Base-by-base conservation (phyloP, 2,329 filamentous ascomycete genomes). In the Cladobotryum mycophilum region DNA sequence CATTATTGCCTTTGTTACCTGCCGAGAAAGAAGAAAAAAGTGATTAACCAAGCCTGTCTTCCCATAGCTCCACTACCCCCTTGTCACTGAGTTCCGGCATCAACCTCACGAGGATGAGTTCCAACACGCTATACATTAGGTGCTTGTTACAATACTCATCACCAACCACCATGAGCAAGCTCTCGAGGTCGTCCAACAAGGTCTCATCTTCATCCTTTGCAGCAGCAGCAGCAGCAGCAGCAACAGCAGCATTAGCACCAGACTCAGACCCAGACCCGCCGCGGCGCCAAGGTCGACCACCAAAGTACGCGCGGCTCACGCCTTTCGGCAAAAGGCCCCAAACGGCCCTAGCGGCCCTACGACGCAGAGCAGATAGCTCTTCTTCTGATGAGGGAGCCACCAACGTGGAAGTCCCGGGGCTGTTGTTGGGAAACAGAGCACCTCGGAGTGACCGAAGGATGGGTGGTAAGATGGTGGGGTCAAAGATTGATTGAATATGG, bases 131-230 rank as follows among this genome's bases (percentile, higher is more conserved):
- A 63, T 95, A 96, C 59, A 96, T 73, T 33, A 97, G 73, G 70
- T 96, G 90, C 71, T 91, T 95, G 70, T 99, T 99, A 70, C 90
- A 86, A 70, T 96, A 96, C 47, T 79, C 75, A 68, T 96, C 90
- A 14, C 80, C 81, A 58, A 96, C 85, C 36, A 91, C 74, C 60
- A 86, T 82, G 43, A 97, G 74, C 42, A 90, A 73, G 22, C 79
- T 71, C 61, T 84, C 81, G 56, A 89, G 77, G 58, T 85, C 78
- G 53, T 71, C 67, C 41, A 82, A 68, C 52, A 82, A 73, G 45
- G 41, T 45, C 37, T 59, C 55, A 14, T 69, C 70, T 55, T 72
- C 69, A 47, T 62, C 58, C 35, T 60, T 47, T 20, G 20, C 13
- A 13, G 25, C 47, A 14, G 15, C 35, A 11, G 20, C 37, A 25